Conservation (phyloP, 2,329 filamentous ascomycete species). For the Pseudogymnoascus sp. region DNA sequence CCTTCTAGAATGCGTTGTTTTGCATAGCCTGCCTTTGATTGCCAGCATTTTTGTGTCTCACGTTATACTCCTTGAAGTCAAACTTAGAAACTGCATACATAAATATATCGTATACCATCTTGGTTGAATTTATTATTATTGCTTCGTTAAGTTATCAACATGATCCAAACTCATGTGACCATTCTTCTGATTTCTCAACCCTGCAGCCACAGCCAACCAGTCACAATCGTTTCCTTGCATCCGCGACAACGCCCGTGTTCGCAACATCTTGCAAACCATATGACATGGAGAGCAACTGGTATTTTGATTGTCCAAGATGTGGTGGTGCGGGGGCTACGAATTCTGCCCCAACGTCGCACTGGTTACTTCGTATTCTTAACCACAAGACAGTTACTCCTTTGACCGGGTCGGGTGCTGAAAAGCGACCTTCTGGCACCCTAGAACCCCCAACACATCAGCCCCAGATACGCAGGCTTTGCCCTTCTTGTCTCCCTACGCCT, state of each 20-base stretch:
- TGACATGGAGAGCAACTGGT: not conserved
- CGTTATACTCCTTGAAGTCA: not conserved
- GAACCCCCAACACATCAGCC: not conserved
- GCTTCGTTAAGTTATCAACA: not conserved
- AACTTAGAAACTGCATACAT: not conserved
- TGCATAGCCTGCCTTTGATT: constrained; percentile 8
- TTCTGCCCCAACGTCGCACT: not conserved
- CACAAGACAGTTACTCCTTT: not conserved
- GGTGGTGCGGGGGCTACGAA: not conserved
- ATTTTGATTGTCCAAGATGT: not conserved
- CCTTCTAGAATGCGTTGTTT: constrained; percentile 8
- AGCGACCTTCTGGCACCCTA: not conserved
- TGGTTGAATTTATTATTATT: not conserved
- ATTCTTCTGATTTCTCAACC: not conserved
- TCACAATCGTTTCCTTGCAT: not conserved
- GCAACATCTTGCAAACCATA: not conserved
- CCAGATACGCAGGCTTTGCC: not conserved
- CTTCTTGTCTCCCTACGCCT: not conserved
- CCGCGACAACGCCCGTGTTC: not conserved
- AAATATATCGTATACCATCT: not conserved
- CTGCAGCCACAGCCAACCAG: not conserved
- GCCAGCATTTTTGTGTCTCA: not conserved
- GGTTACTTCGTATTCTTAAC: not conserved
- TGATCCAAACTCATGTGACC: not conserved
- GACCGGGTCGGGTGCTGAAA: not conserved